Evolutionary conservation across 1,139 yeast genomes (phyloP).

Genomic region (Pichia sp.): DNA sequence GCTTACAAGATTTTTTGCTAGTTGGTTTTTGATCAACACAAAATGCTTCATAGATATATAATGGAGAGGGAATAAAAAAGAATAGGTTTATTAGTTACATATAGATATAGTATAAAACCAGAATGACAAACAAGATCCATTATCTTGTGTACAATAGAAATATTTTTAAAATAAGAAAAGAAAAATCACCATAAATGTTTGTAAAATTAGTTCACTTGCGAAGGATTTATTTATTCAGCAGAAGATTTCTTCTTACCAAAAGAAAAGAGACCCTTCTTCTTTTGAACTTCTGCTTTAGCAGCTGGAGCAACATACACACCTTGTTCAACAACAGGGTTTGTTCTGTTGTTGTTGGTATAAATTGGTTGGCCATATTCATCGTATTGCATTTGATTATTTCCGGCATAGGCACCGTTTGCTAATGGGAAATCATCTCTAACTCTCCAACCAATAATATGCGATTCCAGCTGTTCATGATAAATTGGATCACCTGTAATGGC

Average conservation of each 20-base stretch:
- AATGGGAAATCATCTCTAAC: constrained; percentile 51
- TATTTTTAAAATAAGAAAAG: not conserved
- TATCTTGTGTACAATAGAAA: not conserved
- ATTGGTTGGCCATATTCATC: constrained; percentile 28
- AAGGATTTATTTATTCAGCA: no score
- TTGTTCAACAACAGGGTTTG: constrained; percentile 36
- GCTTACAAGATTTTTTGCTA: not conserved
- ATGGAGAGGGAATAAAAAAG: not conserved
- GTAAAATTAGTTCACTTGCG: not conserved
- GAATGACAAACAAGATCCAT: not conserved
- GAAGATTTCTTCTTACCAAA: constrained; percentile 50
- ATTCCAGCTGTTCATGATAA: constrained; percentile 74
- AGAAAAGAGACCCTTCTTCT: constrained; percentile 66
- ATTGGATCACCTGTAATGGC: constrained; percentile 81
- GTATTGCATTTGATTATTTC: constrained; percentile 23
- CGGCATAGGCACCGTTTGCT: constrained; percentile 31
- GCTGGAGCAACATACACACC: constrained; percentile 60
- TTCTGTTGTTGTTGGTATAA: constrained; percentile 20
- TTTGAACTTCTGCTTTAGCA: constrained; percentile 43
- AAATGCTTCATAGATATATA: not conserved
- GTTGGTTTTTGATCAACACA: not conserved
- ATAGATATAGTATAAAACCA: not conserved
- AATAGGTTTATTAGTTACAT: not conserved
- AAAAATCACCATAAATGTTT: not conserved
- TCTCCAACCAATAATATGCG: constrained; percentile 73